Base-by-base conservation (phyloP, 2,329 filamentous ascomycete species). In the Diplocarpon rosae region DNA sequence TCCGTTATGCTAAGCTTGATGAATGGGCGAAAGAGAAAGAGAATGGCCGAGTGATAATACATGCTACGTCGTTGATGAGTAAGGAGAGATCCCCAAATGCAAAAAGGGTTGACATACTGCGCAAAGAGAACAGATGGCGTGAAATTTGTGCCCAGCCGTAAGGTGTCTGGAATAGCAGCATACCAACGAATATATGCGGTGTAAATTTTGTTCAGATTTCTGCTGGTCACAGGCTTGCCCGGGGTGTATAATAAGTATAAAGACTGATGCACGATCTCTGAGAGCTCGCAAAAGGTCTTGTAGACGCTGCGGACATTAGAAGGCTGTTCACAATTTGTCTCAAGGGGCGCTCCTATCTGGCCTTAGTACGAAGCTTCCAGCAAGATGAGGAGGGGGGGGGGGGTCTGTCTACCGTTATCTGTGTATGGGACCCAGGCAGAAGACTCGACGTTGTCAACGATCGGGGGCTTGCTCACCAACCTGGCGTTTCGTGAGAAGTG, bases 171-270 rank as follows among this genome's bases (percentile, higher is more conserved):
- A 47, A 88, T 73, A 20, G 66, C 68, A 46, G 76, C 75, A 58
- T 85, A 85, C 83, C 83, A 88, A 42, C 76, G 72, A 13, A 84
- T 68, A 53, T 84, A 87, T 52, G 79, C 73, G 0, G 73, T 76
- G 52, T 87, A 85, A 20, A 76, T 75, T 38, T 68, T 70, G 8
- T 85, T 66, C 1, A 87, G 65, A 32, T 76, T 74, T 32, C 73
- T 71, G 51, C 78, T 78, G 0, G 76, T 83, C 36, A 86, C 68
- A 5, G 75, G 75, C 44, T 73, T 71, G 12, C 75, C 77, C 0
- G 83, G 83, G 3, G 82, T 80, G 57, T 85, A 83, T n/a, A 86
- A 71, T 32, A 83, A 72, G 57, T 58, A 60, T 16, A 55, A 31
- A n/a, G 48, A 62, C 66, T 83, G 74, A 59, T 85, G 83, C 1